A percentile compares a stretch with the other conserved stretches of the same genome.
Evolutionary conservation across 129 eudicot species (phyloP).

Genomic region (Tanacetum coccineum): DNA sequence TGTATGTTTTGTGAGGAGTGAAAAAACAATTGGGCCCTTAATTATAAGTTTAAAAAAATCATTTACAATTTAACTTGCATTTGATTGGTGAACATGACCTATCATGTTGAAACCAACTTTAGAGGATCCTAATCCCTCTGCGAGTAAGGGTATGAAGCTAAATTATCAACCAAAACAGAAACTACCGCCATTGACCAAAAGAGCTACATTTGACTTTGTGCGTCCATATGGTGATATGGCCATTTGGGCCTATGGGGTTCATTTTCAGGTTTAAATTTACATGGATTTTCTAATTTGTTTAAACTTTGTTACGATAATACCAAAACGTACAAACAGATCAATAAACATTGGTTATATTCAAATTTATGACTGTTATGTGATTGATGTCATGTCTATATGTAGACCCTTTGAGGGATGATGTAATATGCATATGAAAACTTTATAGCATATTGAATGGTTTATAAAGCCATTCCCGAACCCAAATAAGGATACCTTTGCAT

Average conservation of each 20-base stretch:
- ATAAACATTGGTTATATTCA: too few relatives aligned
- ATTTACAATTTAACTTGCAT: too few relatives aligned
- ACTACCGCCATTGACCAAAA: neutral
- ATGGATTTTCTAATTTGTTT: neutral
- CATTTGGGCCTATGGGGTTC: neutral
- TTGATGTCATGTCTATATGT: neutral
- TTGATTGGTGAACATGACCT: too few relatives aligned
- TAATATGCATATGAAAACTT: constrained; percentile 8
- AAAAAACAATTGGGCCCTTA: too few relatives aligned
- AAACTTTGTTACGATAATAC: neutral
- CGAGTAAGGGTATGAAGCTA: constrained; percentile 15
- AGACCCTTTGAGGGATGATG: neutral
- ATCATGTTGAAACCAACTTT: too few relatives aligned
- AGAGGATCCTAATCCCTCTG: too few relatives aligned
- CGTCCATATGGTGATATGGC: neutral
- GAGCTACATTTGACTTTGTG: constrained; percentile 9
- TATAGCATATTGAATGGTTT: neutral
- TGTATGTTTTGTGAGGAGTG: too few relatives aligned
- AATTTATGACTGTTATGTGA: too few relatives aligned
- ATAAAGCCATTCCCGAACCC: neutral
- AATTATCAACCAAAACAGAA: constrained; percentile 2
- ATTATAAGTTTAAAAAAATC: too few relatives aligned
- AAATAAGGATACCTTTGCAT: constrained; percentile 46
- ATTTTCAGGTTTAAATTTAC: neutral
- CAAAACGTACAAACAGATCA: neutral